Conservation (phyloP, 139 green algal species). For the Chlamydomonas eustigma region DNA sequence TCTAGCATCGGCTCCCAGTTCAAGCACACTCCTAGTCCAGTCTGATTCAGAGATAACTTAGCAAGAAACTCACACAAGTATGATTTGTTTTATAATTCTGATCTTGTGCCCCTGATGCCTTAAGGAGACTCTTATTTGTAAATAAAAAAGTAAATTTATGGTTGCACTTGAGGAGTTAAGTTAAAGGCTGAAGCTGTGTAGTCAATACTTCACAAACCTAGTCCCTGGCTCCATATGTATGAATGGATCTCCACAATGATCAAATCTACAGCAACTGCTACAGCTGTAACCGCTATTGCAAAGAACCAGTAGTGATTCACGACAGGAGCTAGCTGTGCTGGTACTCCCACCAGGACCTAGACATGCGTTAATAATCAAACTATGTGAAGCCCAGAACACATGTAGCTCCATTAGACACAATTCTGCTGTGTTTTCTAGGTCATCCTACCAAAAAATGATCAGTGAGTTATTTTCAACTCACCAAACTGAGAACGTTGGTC, state of each 20-base stretch:
- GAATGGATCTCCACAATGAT: neutral
- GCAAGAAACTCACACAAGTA: too few species aligned
- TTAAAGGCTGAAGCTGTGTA: too few species aligned
- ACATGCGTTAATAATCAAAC: neutral
- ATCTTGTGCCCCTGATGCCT: too few species aligned
- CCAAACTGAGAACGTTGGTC: neutral
- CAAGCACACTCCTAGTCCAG: too few species aligned
- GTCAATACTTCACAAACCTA: too few species aligned
- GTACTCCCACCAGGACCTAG: neutral
- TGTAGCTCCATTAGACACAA: neutral
- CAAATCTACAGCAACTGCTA: neutral
- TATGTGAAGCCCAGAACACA: neutral
- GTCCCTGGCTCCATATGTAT: neutral
- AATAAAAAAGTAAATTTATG: too few species aligned
- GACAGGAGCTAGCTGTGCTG: neutral
- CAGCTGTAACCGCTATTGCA: neutral
- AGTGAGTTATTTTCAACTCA: neutral
- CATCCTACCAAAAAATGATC: neutral
- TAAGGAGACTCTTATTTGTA: too few species aligned
- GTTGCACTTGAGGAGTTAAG: too few species aligned
- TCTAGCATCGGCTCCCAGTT: slow-evolving; percentile 4
- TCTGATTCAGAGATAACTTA: too few species aligned
- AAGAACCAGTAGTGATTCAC: neutral
- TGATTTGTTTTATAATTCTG: too few species aligned
- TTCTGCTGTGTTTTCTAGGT: neutral